A percentile compares a stretch with the other conserved stretches of the same genome.
Evolutionary conservation across 805 yeast genomes (phyloP).

Genomic region (Jamesozyma piceae): DNA sequence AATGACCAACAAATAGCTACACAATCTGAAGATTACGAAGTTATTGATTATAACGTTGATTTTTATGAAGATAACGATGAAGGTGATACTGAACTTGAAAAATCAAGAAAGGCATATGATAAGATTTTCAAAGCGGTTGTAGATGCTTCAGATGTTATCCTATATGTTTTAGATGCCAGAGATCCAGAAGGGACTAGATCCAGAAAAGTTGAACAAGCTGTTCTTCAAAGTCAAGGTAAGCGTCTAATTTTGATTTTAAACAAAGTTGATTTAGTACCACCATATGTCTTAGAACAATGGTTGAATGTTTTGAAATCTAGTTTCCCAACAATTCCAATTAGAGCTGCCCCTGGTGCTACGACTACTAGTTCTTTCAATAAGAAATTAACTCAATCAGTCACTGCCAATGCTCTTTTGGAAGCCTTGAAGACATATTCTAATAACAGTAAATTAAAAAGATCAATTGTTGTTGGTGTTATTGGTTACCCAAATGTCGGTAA

Average conservation of each 20-base stretch:
- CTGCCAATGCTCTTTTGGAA: constrained; percentile 66
- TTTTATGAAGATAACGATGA: constrained; percentile 37
- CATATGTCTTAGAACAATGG: constrained; percentile 78
- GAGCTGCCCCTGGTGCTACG: constrained; percentile 67
- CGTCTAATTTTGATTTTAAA: constrained; percentile 78
- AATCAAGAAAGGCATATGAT: constrained; percentile 84
- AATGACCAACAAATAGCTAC: constrained; percentile 37
- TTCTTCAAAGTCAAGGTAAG: constrained; percentile 64
- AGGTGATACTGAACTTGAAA: constrained; percentile 46
- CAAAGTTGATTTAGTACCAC: constrained; percentile 89
- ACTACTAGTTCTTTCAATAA: constrained; percentile 63
- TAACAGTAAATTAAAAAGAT: constrained; percentile 75
- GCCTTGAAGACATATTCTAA: constrained; percentile 80
- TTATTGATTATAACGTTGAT: constrained; percentile 41
- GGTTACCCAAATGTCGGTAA: constrained; percentile 98
- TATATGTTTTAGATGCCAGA: constrained; percentile 93
- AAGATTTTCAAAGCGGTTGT: constrained; percentile 89
- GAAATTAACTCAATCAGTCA: constrained; percentile 57
- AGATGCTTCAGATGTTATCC: constrained; percentile 81
- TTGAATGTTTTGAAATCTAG: constrained; percentile 62
- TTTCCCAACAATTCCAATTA: constrained; percentile 88
- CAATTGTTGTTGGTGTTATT: constrained; percentile 87
- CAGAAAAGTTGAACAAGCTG: constrained; percentile 81
- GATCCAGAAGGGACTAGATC: constrained; percentile 96
- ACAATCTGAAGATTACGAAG: constrained; percentile 37